These are phyloP conservation scores for Simmondsia chinensis DNA, from an alignment of 148 eudicot species.

Conservation along the genomic window DNA sequence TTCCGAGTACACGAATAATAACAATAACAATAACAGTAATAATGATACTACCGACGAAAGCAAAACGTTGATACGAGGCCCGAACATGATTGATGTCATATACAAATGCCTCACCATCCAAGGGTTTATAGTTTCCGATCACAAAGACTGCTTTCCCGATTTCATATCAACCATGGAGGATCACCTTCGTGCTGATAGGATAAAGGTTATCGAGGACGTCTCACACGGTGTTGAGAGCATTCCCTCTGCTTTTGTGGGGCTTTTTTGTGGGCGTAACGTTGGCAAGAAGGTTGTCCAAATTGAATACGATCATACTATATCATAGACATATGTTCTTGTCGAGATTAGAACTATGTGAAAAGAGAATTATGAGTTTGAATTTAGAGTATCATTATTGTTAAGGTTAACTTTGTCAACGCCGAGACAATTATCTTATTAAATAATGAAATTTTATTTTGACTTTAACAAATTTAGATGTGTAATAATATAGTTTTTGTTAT, in stretches of 20 bases:
- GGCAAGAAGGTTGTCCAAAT: constrained; percentile 45
- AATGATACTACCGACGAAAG: too few relatives aligned
- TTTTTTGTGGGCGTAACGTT: constrained; percentile 32
- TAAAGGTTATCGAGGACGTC: constrained; percentile 32
- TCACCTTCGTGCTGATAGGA: constrained; percentile 22
- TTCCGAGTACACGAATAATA: constrained; percentile 48
- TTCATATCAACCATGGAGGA: constrained; percentile 24
- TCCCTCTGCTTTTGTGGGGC: constrained; percentile 32
- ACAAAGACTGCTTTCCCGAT: constrained; percentile 8
- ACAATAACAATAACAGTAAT: too few relatives aligned
- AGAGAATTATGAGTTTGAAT: too few relatives aligned
- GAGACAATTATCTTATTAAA: too few relatives aligned
- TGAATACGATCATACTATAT: constrained; percentile 20
- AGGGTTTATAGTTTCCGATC: constrained; percentile 33
- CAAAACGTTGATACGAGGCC: too few relatives aligned
- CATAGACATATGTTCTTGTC: too few relatives aligned
- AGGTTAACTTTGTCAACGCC: too few relatives aligned
- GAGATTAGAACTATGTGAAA: too few relatives aligned
- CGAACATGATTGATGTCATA: constrained; percentile 30
- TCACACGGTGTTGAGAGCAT: constrained; percentile 31
- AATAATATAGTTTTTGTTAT: too few relatives aligned
- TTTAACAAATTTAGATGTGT: too few relatives aligned
- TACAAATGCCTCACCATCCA: constrained; percentile 39
- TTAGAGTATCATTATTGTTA: too few relatives aligned
- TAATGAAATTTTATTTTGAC: too few relatives aligned